These are phyloP conservation scores for Colletotrichum liriopes DNA, from an alignment of 2,329 filamentous ascomycete species.

Conservation along the genomic window DNA sequence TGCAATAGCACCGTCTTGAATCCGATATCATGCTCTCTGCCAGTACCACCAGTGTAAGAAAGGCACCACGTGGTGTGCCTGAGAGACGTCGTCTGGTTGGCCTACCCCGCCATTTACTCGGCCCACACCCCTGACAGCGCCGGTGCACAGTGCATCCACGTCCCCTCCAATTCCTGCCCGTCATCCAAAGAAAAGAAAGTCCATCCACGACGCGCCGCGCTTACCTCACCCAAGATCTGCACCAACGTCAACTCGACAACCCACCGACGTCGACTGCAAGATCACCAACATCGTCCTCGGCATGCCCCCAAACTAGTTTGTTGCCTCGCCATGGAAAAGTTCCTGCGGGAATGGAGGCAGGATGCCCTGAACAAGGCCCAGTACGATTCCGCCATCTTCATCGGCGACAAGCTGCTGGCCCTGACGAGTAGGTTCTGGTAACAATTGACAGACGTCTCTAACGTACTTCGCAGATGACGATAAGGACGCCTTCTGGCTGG, in stretches of 20 bases:
- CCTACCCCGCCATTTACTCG: conserved; percentile 43
- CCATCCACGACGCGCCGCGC: conserved; percentile 37
- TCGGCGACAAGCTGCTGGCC: conserved; percentile 96
- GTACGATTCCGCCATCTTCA: conserved; percentile 96
- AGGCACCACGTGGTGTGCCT: conserved; percentile 39
- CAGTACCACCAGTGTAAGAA: neutral
- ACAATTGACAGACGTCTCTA: neutral
- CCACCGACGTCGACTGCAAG: neutral
- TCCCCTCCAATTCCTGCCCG: conserved; percentile 36
- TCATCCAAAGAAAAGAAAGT: conserved; percentile 43
- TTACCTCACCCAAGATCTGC: conserved; percentile 41
- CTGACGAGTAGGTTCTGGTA: conserved; percentile 81
- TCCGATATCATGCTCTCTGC: neutral
- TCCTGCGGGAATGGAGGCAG: conserved; percentile 93
- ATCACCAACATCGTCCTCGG: conserved; percentile 1
- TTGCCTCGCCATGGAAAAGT: conserved; percentile 81
- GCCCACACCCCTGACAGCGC: conserved; percentile 38
- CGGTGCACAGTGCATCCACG: conserved; percentile 39
- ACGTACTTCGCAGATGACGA: conserved; percentile 78
- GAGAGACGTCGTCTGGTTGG: conserved; percentile 37
- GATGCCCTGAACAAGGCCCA: conserved; percentile 97
- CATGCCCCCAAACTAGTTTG: conserved; percentile 32
- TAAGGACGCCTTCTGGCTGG: conserved; percentile 95
- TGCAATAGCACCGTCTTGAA: neutral
- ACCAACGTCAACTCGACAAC: conserved; percentile 27